These are phyloP conservation scores for Cutaneotrichosporon sp. DNA, from an alignment of 1,284 basidiomycete genomes.

Conservation along the genomic window DNA sequence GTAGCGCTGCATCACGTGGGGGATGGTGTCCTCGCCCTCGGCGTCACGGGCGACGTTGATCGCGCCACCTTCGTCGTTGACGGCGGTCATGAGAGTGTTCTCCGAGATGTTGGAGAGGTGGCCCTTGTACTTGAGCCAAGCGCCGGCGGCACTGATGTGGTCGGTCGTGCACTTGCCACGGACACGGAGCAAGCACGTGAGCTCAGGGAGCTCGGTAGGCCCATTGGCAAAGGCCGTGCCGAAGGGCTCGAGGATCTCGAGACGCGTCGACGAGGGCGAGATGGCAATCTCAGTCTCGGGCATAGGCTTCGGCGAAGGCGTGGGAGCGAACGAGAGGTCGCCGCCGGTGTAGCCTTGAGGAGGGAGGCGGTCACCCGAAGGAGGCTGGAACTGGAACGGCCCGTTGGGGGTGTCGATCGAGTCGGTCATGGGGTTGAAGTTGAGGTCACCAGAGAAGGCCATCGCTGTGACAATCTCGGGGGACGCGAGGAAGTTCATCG, in stretches of 20 bases:
- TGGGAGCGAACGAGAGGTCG: conserved; percentile 75
- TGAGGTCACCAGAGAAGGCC: conserved; percentile 91
- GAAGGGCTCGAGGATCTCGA: conserved; percentile 89
- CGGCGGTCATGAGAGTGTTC: conserved; percentile 79
- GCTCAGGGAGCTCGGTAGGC: conserved; percentile 69
- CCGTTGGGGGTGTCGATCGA: conserved; percentile 72
- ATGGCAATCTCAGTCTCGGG: conserved; percentile 80
- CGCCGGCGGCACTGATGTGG: conserved; percentile 92
- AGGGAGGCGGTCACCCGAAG: conserved; percentile 81
- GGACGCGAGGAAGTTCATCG: conserved; percentile 93
- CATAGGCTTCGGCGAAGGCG: conserved; percentile 69
- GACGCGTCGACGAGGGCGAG: conserved; percentile 71
- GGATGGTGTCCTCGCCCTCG: conserved; percentile 74
- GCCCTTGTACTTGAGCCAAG: conserved; percentile 95
- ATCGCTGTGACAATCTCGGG: conserved; percentile 96
- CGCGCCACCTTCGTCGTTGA: conserved; percentile 87
- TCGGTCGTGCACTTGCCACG: conserved; percentile 98
- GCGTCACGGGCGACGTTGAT: conserved; percentile 83
- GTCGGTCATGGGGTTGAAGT: conserved; percentile 90
- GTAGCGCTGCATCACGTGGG: conserved; percentile 81
- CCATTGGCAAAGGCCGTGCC: conserved; percentile 68
- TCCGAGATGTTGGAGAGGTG: conserved; percentile 95
- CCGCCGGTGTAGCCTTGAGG: conserved; percentile 75
- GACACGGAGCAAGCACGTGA: conserved; percentile 86
- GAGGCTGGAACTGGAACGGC: conserved; percentile 82